phyloP scores from a whole-genome alignment of 768 basidiomycete genomes.

The Boletus insuetus region DNA sequence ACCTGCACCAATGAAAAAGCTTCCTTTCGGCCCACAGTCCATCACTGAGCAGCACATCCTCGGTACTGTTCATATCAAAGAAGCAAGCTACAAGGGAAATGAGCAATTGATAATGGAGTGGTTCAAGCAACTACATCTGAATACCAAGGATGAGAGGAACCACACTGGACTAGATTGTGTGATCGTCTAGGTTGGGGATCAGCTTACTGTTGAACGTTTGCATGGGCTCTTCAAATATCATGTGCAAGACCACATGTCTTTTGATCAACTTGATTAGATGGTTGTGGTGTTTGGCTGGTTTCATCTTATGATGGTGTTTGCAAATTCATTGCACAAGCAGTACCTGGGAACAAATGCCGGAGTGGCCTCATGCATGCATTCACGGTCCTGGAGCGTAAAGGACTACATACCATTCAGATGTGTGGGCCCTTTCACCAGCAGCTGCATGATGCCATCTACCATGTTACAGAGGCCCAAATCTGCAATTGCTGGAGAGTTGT shows the following conservation, averaged over 20 bases:
- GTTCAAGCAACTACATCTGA: conserved; percentile 10
- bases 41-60: conserved; percentile 35
- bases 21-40: conserved; percentile 28
- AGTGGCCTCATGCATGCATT: neutral
- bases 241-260: conserved; percentile 38
- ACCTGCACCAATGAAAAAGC: conserved; percentile 21
- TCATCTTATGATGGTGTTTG: conserved; percentile 40
- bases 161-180: conserved; percentile 20
- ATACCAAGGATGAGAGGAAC: conserved; percentile 19
- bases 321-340: conserved; percentile 40
- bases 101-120: conserved; percentile 17
- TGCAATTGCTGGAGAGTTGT: neutral
- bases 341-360: conserved; percentile 18
- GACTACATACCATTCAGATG: neutral
- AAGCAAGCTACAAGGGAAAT: conserved; percentile 42
- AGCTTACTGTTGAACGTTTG: conserved; percentile 37
- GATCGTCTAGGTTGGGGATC: conserved; percentile 36
- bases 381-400: neutral
- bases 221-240: conserved; percentile 35
- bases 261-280: conserved; percentile 37
- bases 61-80: conserved; percentile 34
- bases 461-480: neutral
- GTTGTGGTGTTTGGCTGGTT: conserved; percentile 39
- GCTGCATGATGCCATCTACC: neutral
- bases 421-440: neutral